phyloP scores from a whole-genome alignment of 1,284 basidiomycete species.

The Cryptococcus sp. region DNA sequence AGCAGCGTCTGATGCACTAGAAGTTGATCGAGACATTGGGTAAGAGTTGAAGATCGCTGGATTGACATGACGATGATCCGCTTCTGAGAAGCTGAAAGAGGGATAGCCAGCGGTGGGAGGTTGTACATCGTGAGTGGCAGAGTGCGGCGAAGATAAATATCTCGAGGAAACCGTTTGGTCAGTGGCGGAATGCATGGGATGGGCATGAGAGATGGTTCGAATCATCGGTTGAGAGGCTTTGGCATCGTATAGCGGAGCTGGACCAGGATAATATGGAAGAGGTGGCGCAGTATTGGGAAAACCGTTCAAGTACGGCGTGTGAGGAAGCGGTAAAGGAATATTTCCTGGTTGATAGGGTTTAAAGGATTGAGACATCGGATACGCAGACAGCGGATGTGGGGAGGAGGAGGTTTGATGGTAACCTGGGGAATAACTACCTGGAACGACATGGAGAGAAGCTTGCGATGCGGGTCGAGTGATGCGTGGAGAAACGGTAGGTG shows the following conservation, averaged over 20 bases:
- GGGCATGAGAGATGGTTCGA: conserved; percentile 30
- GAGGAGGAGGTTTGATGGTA: conserved; percentile 2
- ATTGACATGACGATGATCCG: conserved; percentile 23
- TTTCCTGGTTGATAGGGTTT: conserved; percentile 11
- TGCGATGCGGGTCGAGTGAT: conserved; percentile 28
- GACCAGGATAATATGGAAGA: conserved; percentile 11
- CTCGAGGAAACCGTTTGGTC: conserved; percentile 29
- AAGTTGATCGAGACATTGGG: conserved; percentile 37
- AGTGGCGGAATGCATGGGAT: conserved; percentile 33
- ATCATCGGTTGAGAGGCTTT: conserved; percentile 25
- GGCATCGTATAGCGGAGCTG: conserved; percentile 18
- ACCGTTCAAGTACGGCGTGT: neutral
- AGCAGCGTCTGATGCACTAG: conserved; percentile 20
- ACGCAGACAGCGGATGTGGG: conserved; percentile 14
- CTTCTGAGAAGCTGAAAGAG: conserved; percentile 13
- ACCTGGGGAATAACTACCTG: conserved; percentile 20
- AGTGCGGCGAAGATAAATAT: conserved; percentile 33
- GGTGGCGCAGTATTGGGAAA: conserved; percentile 23
- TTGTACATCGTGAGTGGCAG: conserved; percentile 15
- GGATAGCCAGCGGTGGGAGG: conserved; percentile 14
- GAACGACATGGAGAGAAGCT: conserved; percentile 24
- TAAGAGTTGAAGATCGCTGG: conserved; percentile 25
- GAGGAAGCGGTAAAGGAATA: conserved; percentile 15
- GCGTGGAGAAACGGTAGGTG: conserved; percentile 24
- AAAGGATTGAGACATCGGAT: conserved; percentile 7